Conservation (phyloP, 2,329 filamentous ascomycete genomes). For the Claviceps sp. region DNA sequence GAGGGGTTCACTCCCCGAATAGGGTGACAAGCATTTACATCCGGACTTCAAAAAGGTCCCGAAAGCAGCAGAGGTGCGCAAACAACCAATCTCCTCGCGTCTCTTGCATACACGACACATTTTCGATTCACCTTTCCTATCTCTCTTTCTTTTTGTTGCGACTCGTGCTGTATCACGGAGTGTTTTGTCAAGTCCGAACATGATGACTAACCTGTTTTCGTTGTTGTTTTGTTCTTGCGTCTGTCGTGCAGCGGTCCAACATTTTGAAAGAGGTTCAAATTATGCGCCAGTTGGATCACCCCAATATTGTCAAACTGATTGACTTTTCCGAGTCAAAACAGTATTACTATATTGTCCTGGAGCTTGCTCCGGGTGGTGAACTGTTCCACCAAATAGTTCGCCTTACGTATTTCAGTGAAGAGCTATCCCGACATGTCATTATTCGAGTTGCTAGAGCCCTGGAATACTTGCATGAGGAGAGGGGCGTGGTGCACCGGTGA, state of each 20-base stretch:
- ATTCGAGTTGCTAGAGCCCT: constrained; percentile 87
- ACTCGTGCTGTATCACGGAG: not conserved
- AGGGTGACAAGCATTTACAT: constrained; percentile 88
- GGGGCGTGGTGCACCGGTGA: constrained; percentile 92
- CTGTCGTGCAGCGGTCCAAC: constrained; percentile 61
- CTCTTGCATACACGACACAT: not conserved
- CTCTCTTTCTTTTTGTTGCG: constrained; percentile 18
- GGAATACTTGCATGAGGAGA: constrained; percentile 87
- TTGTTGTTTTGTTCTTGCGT: constrained; percentile 4
- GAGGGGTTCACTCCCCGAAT: constrained; percentile 30
- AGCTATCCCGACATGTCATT: constrained; percentile 89
- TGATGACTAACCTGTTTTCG: constrained; percentile 1
- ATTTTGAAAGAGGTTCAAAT: constrained; percentile 98
- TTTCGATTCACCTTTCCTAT: constrained; percentile 20
- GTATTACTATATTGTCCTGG: constrained; percentile 95
- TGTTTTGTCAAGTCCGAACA: not conserved
- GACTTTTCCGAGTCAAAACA: constrained; percentile 88
- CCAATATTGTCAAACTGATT: constrained; percentile 87
- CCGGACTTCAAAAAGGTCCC: constrained; percentile 91
- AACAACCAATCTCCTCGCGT: not conserved
- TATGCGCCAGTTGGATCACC: constrained; percentile 92
- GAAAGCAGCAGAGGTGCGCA: constrained; percentile 90
- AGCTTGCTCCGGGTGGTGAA: constrained; percentile 89
- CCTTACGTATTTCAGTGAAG: constrained; percentile 95
- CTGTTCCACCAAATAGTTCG: constrained; percentile 97